Evolutionary conservation across 768 basidiomycete species (phyloP).

Genomic region (Dacryopinax primogenitus): DNA sequence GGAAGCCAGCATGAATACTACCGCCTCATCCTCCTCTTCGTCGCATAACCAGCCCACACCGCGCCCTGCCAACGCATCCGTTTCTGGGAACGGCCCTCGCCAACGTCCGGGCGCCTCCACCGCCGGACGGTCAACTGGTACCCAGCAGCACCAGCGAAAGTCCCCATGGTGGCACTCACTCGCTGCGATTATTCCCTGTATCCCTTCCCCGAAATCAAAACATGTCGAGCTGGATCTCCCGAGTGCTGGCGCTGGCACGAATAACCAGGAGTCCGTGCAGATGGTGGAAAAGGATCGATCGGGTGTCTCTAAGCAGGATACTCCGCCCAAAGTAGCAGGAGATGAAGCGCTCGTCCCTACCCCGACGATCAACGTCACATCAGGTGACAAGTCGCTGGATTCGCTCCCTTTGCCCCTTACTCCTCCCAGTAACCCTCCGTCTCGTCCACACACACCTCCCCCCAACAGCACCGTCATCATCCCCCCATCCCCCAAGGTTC

Average conservation of each 20-base stretch:
- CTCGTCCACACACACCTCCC: constrained; percentile 14
- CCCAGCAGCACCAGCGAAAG: constrained; percentile 3
- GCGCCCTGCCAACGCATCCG: constrained; percentile 4
- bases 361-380: constrained; percentile 2
- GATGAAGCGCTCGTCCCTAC: neutral
- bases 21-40: neutral
- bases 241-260: constrained; percentile 12
- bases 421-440: neutral
- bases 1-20: constrained; percentile 9
- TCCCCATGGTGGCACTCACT: constrained; percentile 4
- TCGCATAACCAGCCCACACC: neutral
- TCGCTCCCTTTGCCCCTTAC: constrained; percentile 2
- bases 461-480: constrained; percentile 14
- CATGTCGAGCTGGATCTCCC: neutral
- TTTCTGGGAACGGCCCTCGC: neutral
- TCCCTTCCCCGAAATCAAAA: neutral
- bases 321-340: neutral
- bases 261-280: constrained; percentile 17
- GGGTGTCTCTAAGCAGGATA: neutral
- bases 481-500: constrained; percentile 13
- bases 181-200: neutral
- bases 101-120: neutral
- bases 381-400: neutral
- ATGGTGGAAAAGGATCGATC: constrained; percentile 13
- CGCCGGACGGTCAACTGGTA: neutral